phyloP scores from a whole-genome alignment of 2,329 filamentous ascomycete genomes.

The Coniella vitis region DNA sequence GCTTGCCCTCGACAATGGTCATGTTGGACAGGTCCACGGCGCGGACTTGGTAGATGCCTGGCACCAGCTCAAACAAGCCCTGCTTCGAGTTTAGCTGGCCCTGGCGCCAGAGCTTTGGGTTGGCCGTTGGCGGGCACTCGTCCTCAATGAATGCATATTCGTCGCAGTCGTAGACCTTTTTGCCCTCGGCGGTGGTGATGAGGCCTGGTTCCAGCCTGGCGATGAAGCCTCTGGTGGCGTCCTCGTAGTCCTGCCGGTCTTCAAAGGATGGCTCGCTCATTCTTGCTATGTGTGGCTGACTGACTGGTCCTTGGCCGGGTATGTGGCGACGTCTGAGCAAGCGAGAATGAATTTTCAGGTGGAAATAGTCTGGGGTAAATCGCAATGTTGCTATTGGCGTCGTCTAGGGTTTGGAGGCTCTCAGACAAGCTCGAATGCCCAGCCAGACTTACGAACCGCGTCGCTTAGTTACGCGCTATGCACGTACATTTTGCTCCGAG shows the following conservation, averaged over 20 bases:
- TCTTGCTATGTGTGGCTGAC: no score
- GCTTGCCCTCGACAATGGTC: conserved; percentile 31
- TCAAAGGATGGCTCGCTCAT: not conserved
- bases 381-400: no score
- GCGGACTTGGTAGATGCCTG: conserved; percentile 33
- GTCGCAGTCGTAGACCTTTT: conserved; percentile 25
- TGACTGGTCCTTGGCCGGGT: no score
- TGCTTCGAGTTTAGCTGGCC: conserved; percentile 25
- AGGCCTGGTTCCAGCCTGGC: conserved; percentile 8
- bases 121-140: conserved; percentile 22
- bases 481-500: no score
- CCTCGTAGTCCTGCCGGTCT: conserved; percentile 15
- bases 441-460: no score
- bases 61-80: conserved; percentile 29
- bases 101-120: conserved; percentile 30
- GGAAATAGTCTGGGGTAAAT: no score
- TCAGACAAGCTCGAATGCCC: no score
- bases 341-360: no score
- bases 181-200: conserved; percentile 14
- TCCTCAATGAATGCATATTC: conserved; percentile 25
- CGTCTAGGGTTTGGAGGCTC: no score
- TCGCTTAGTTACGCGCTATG: no score
- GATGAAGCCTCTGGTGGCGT: conserved; percentile 17
- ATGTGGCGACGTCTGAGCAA: no score
- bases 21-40: conserved; percentile 35